Base-by-base conservation (phyloP, 192 early-diverging fungal species). In the Backusella mclennaniae region DNA sequence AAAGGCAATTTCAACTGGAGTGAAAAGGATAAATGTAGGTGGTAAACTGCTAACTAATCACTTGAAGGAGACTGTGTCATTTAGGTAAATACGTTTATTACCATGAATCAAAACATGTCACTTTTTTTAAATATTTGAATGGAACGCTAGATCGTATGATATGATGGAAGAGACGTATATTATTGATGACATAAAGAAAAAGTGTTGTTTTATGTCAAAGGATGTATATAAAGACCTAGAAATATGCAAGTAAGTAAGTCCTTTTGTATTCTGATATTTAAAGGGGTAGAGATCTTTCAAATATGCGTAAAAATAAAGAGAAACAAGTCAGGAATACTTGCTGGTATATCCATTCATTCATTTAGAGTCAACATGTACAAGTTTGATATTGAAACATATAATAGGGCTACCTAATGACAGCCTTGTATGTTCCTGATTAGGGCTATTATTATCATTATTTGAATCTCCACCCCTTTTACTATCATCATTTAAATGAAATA, bases 111-210 rank as follows among this genome's bases (percentile, higher is more conserved):
- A 23, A 31, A 67, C 6, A 23, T 3, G 11, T 4, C 3, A 1
- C 23, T 23, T 21, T 31, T 68, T 52, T 15, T 15, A 44, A 19
- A 36, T 31, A 35, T 41, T 35, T 29, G 11, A 19, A 42, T n/a
- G 36, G 3, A 29, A 69, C 38, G 17, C 1, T 73, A 88, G 88
- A 66, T 90, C 94, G 74, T 96, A 92, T 89, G 92, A 96, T 75
- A 96, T 96, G 95, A 96, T 95, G 94, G 94, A 96, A 68, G 94
- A 96, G 80, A 93, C 94, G 0, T 92, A 88, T 70, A 84, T 96
- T n/a, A 90, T 96, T 68, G 93, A 92, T 73, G 85, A 92, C 23
- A 90, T 94, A 73, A 96, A 96, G 82, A 93, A 96, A 81, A 82
- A 85, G 6, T 94, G 93, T 77, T 95, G 95, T 76, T 95, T 88